phyloP scores from a whole-genome alignment of 139 green algal species.

The Coelastrella sp. region DNA sequence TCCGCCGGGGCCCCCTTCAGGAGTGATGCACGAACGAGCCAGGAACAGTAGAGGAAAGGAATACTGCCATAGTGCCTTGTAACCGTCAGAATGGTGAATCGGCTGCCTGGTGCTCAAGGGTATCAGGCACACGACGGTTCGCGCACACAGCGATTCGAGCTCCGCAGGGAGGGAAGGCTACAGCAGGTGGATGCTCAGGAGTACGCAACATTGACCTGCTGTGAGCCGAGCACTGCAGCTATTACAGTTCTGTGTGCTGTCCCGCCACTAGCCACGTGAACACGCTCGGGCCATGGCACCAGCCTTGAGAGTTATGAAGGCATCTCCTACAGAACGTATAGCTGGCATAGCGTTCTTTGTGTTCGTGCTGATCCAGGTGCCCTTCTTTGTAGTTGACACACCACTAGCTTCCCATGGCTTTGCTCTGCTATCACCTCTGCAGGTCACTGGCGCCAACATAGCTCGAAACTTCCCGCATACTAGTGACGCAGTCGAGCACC shows the following conservation, averaged over 20 bases:
- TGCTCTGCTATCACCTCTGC: conserved; percentile 30
- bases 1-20: too few species aligned
- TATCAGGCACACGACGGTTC: too few species aligned
- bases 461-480: background rate
- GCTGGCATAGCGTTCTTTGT: conserved; percentile 34
- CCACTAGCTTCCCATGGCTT: background rate
- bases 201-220: too few species aligned
- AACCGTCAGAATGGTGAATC: too few species aligned
- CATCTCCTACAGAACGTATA: conserved; percentile 25
- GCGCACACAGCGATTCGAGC: too few species aligned
- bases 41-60: too few species aligned
- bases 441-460: conserved; percentile 35
- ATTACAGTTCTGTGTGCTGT: background rate
- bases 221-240: too few species aligned
- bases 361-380: conserved; percentile 37
- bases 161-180: too few species aligned
- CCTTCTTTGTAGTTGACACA: conserved; percentile 17
- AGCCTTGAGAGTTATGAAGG: background rate
- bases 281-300: background rate
- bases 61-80: too few species aligned
- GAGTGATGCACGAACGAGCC: too few species aligned
- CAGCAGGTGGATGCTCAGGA: too few species aligned
- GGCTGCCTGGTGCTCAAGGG: too few species aligned
- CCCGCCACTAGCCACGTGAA: background rate
- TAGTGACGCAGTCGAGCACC: background rate